Evolutionary conservation across 495 filamentous ascomycete species (phyloP).

Genomic region (Neurospora discreta): DNA sequence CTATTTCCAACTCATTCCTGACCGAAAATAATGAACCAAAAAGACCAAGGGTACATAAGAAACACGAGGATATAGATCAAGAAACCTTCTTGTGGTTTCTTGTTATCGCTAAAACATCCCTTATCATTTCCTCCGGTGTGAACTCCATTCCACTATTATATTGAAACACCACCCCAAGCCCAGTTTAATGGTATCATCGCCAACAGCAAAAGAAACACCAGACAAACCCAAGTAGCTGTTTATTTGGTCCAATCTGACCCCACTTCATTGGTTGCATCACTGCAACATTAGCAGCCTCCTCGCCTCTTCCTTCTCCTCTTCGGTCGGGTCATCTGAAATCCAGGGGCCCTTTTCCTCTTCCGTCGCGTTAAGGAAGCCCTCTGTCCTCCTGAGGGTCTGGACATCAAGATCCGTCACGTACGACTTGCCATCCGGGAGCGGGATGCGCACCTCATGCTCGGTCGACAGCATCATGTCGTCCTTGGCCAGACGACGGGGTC

Average conservation of each 20-base stretch:
- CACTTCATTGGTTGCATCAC: not conserved
- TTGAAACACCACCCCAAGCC: not conserved
- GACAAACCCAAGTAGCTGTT: not conserved
- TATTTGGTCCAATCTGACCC: not conserved
- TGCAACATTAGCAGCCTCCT: not conserved
- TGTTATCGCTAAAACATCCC: not conserved
- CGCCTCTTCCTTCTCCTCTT: slow-evolving; percentile 28
- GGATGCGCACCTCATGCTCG: slow-evolving; percentile 85
- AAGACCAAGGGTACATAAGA: not conserved
- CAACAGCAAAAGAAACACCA: not conserved
- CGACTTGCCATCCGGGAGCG: slow-evolving; percentile 54
- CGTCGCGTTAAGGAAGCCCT: slow-evolving; percentile 65
- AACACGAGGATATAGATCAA: not conserved
- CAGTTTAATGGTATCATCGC: not conserved
- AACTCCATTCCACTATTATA: not conserved
- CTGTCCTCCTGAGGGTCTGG: slow-evolving; percentile 74
- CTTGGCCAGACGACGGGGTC: slow-evolving; percentile 78
- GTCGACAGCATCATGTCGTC: slow-evolving; percentile 99
- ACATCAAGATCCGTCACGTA: slow-evolving; percentile 94
- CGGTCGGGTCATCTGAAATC: slow-evolving; percentile 44
- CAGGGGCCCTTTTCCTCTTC: slow-evolving; percentile 79
- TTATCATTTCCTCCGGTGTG: not conserved
- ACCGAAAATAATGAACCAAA: not conserved
- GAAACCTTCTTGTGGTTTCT: not conserved
- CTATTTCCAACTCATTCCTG: slow-evolving; percentile 1